Conservation (phyloP, 306 rosid species). For the Medicago arabica region DNA sequence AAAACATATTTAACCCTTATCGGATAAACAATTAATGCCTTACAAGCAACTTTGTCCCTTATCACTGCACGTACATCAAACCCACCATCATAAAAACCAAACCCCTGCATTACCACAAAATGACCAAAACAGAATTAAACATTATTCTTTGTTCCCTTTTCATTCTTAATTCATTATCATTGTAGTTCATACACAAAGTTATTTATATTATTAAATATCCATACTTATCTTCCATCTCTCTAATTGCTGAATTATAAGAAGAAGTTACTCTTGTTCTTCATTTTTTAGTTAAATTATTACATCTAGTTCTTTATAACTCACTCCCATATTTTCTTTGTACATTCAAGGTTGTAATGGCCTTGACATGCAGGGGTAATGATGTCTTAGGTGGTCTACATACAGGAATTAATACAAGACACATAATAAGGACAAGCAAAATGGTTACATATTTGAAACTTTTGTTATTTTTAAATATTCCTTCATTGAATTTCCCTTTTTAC, state of each 20-base stretch:
- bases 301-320: neutral
- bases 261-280: no score
- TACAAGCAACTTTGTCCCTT: no score
- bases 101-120: no score
- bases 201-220: no score
- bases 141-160: neutral
- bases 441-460: conserved; percentile 44
- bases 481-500: neutral
- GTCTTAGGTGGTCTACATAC: conserved; percentile 76
- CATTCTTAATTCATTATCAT: neutral
- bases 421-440: conserved; percentile 84
- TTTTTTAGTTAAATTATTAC: no score
- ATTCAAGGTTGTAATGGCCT: conserved; percentile 83
- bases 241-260: no score
- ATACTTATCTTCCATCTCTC: no score
- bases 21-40: no score
- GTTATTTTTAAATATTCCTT: neutral
- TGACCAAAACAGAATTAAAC: no score
- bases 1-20: no score
- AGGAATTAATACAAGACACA: conserved; percentile 65
- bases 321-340: neutral
- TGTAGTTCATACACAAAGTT: neutral
- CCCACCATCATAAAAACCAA: no score
- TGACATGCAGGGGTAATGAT: conserved; percentile 61
- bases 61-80: neutral